These are phyloP conservation scores for Gnomoniopsis smithogilvyi DNA, from an alignment of 2,329 filamentous ascomycete genomes.

Conservation along the genomic window DNA sequence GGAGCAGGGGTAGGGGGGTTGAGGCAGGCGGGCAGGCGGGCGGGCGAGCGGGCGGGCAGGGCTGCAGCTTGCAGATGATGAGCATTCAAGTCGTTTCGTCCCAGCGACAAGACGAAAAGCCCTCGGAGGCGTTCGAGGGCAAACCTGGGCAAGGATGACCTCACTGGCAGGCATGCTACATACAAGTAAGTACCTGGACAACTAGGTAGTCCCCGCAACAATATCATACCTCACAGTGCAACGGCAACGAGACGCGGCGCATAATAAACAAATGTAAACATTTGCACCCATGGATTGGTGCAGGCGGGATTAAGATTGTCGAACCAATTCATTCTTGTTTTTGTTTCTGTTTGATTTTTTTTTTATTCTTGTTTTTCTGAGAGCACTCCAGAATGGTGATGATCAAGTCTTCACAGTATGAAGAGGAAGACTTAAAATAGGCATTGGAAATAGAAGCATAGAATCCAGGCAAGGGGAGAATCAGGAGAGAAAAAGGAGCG, in stretches of 20 bases:
- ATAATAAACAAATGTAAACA: neutral
- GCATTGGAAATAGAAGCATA: neutral
- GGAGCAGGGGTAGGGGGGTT: neutral
- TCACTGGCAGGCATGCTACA: neutral
- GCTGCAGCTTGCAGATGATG: neutral
- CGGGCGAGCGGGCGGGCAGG: neutral
- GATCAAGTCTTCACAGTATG: neutral
- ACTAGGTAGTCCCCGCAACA: neutral
- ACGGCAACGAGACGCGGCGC: neutral
- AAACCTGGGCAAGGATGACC: neutral
- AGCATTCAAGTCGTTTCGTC: neutral
- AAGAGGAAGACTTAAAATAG: too few relatives aligned
- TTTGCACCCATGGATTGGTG: neutral
- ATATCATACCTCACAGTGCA: neutral
- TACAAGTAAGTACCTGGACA: too few relatives aligned
- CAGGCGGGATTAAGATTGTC: too few relatives aligned
- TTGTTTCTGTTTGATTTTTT: too few relatives aligned
- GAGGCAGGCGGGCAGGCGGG: neutral
- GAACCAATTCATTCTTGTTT: too few relatives aligned
- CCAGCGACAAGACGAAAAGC: too few relatives aligned
- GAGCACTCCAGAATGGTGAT: too few relatives aligned
- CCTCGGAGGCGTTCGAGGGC: too few relatives aligned
- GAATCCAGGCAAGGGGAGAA: neutral
- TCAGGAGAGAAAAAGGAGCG: neutral
- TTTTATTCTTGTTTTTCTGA: too few relatives aligned